Evolutionary conservation across 768 basidiomycete genomes (phyloP).

Genomic region (Floccularia luteovirens): DNA sequence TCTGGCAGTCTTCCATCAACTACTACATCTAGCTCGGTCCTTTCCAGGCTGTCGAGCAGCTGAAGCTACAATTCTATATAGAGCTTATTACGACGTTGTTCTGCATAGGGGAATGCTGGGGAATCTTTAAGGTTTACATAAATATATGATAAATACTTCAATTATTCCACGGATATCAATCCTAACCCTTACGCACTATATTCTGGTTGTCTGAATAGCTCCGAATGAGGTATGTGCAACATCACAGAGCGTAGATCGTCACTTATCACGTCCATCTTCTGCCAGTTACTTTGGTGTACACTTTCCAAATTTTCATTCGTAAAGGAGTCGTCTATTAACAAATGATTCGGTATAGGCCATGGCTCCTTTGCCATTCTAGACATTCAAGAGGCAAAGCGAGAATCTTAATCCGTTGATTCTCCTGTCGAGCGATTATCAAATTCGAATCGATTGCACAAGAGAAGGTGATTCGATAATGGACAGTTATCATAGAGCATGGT

Average conservation of each 20-base stretch:
- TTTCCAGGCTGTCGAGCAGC: not conserved
- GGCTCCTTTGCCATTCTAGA: slow-evolving; percentile 28
- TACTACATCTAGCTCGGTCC: too few species aligned
- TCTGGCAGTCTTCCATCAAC: too few species aligned
- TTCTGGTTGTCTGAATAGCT: too few species aligned
- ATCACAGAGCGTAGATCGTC: too few species aligned
- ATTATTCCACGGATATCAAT: too few species aligned
- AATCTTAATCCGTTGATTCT: slow-evolving; percentile 29
- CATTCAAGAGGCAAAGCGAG: slow-evolving; percentile 23
- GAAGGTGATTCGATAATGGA: slow-evolving; percentile 12
- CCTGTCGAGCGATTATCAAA: slow-evolving; percentile 25
- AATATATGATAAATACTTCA: not conserved
- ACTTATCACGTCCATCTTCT: too few species aligned
- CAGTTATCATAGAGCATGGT: not conserved
- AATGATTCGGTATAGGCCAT: slow-evolving; percentile 23
- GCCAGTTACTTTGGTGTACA: too few species aligned
- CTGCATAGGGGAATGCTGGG: not conserved
- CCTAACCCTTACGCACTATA: too few species aligned
- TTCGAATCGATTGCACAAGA: slow-evolving; percentile 24
- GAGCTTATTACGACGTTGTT: not conserved
- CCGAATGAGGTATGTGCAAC: too few species aligned
- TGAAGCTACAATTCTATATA: not conserved
- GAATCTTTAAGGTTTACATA: not conserved
- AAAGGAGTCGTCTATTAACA: slow-evolving; percentile 30
- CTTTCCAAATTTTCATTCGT: too few species aligned